These are phyloP conservation scores for Daldinia sp. DNA, from an alignment of 2,329 filamentous ascomycete species.

Conservation along the genomic window DNA sequence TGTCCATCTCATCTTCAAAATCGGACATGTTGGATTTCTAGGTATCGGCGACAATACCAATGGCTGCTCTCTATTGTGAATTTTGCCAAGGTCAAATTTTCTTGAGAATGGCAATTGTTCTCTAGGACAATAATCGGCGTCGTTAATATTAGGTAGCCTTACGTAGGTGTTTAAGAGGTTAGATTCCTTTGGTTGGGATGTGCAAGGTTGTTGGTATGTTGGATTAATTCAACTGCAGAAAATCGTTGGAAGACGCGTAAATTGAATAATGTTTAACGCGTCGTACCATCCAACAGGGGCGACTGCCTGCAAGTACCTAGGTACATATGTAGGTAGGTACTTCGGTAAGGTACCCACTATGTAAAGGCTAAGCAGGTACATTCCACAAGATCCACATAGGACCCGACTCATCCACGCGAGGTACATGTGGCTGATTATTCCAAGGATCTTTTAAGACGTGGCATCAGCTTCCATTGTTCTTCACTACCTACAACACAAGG, in stretches of 20 bases:
- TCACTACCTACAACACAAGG: not conserved
- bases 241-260: constrained; percentile 41
- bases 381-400: no score
- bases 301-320: not conserved
- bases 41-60: not conserved
- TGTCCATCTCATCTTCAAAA: constrained; percentile 68
- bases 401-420: not conserved
- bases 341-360: not conserved
- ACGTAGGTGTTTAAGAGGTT: not conserved
- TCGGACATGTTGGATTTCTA: constrained; percentile 60
- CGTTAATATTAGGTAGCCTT: not conserved
- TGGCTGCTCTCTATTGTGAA: not conserved
- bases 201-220: not conserved
- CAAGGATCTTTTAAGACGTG: not conserved
- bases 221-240: not conserved
- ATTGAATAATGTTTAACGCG: constrained; percentile 42
- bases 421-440: not conserved
- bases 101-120: not conserved
- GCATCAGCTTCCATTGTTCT: not conserved
- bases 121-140: not conserved
- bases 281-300: constrained; percentile 1
- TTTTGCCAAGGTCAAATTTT: not conserved
- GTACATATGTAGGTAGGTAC: not conserved
- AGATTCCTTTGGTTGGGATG: not conserved
- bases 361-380: no score